Evolutionary conservation across 2,329 filamentous ascomycete species (phyloP), one percentile per base, ranked within the genome.

Genomic region (Nemania abortiva): DNA sequence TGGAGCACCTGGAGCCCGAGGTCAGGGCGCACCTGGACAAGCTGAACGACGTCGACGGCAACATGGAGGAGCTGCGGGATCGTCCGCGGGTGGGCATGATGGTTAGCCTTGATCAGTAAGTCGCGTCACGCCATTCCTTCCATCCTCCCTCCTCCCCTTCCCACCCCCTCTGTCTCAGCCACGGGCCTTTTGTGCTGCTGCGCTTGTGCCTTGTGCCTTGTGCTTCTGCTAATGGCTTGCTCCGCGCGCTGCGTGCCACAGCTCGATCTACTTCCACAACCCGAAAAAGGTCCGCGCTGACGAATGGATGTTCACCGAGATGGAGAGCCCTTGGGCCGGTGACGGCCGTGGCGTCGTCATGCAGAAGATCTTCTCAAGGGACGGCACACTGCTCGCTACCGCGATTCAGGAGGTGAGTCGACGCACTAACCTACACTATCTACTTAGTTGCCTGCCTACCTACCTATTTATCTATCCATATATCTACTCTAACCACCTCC

Each of bases 281-380:
- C 88, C 89, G 27, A 79, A 81, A 68, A 80, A 79, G 66, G 86
- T 91, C 65, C 83, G 81, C 74, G 89, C 88, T 4, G 89, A 91
- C 75, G 88, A 94, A 80, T 95, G 92, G 92, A 91, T 94, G 87
- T 89, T 93, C 74, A 88, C 86, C 22, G 92, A 95, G 83, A 93
- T 93, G 87, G 88, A 92, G 80, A 93, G 89, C 64, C 92, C 92
- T 0, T 96, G 93, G 92, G 87, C 90, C 2, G 92, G 91, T 1
- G 91, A 94, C 75, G 92, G 92, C 3, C 85, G 93, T 68, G 93
- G 92, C 0, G 84, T 95, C 20, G 93, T 95, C 49, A 88, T 87
- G 74, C 92, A 94, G 84, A 87, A 88, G 79, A 92, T 95, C 69
- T 95, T 90, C 78, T 86, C 87, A 29, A 84, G 83, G 72, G 90